Percentiles rank a stretch among this genome's conserved stretches.
Conservation (phyloP, 164 flowering plant genomes). For the Nymphaea thermarum region DNA sequence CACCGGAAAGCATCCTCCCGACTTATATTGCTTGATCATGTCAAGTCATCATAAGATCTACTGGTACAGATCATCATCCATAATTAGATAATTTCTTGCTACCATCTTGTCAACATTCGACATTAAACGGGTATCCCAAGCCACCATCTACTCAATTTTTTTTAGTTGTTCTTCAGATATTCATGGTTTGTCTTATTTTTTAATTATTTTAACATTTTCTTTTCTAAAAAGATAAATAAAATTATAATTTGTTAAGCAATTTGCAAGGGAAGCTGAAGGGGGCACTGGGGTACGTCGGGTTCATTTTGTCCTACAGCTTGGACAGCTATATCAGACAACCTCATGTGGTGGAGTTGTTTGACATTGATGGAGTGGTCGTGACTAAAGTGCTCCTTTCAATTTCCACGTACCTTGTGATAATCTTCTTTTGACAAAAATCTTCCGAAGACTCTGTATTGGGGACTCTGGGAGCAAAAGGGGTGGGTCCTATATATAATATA, state of each 20-base stretch:
- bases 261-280: background rate
- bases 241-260: background rate
- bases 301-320: background rate
- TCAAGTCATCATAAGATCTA: no score
- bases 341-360: background rate
- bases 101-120: no score
- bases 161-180: background rate
- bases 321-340: background rate
- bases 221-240: no score
- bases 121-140: no score
- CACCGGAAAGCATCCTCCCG: no score
- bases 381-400: background rate
- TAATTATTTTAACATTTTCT: background rate
- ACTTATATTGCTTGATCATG: no score
- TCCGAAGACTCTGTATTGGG: no score
- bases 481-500: no score
- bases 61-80: no score
- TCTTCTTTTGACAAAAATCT: no score
- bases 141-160: background rate
- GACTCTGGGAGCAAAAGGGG: no score
- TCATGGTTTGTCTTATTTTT: background rate
- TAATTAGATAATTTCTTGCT: no score
- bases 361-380: background rate
- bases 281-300: background rate
- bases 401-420: background rate